Evolutionary conservation across 352 stramenopile species (phyloP), one percentile per base, ranked within the genome.

Genomic region (Plasmopara viticola): DNA sequence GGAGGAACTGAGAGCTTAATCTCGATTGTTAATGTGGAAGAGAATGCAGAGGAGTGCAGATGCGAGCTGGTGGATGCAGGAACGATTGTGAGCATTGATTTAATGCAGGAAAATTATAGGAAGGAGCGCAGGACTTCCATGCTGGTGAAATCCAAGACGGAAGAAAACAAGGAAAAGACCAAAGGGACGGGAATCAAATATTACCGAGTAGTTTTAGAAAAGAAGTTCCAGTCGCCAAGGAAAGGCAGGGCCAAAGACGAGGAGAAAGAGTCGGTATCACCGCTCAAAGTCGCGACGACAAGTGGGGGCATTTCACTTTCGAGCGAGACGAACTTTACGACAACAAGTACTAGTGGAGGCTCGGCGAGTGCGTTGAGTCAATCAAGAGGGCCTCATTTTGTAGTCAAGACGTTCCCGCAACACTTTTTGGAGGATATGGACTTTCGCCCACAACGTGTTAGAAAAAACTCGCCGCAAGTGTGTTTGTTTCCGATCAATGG

Each of bases 11-110:
- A 87, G 37, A 80, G 73, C 43, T 64, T 94, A 17, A 84, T 94
- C 15, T 94, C 84, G 9, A 78, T 94, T 62, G 78, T 94, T 6
- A 90, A 94, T 55, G 78, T 90, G 13, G 76, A 91, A 50, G 80
- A 89, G 42, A 94, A 94, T 41, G 68, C 75, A 2, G 84, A 94
- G 44, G 76, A 87, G 40, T 94, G 84, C 48, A 70, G 84, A 29
- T 94, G 84, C 44, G 84, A 94, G 53, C 67, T 91, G 1, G 66
- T 84, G 42, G 54, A 74, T 42, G 74, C 73, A 37, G 80, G 80
- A 0, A 68, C 58, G 2, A 90, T 91, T 57, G 58, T 84, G 6
- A 69, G 64, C 5, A 91, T 94, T 34, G 79, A 92, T 47, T 66
- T 94, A 39, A 54, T 94, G 30, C 68, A 78, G 29, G 83, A 94